Percentiles rank a stretch among this genome's conserved stretches.
phyloP scores from a whole-genome alignment of 352 stramenopile species.

The Phytophthora pseudosyringae region DNA sequence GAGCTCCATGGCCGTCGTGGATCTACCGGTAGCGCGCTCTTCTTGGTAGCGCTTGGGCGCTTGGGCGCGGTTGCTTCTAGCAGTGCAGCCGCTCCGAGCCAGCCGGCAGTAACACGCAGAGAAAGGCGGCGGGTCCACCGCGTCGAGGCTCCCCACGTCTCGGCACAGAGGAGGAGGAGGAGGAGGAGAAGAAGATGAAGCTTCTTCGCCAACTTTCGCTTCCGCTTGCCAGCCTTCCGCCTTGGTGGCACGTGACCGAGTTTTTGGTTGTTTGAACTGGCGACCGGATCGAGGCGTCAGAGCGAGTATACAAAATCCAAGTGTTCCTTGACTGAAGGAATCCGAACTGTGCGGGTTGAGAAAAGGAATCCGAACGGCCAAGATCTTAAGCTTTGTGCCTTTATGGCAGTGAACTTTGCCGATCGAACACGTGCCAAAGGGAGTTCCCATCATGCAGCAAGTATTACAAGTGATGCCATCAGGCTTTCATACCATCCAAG shows the following conservation, averaged over 20 bases:
- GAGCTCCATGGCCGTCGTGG: slow-evolving; percentile 14
- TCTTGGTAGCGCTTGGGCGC: not conserved
- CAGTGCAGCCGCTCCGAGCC: slow-evolving; percentile 17
- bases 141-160: slow-evolving; percentile 1
- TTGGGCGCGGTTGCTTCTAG: not conserved
- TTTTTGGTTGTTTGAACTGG: slow-evolving; percentile 24
- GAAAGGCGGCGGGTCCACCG: slow-evolving; percentile 22
- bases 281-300: slow-evolving; percentile 1
- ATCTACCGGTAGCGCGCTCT: slow-evolving; percentile 2
- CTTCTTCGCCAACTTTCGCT: not conserved
- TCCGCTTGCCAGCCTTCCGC: slow-evolving; percentile 4
- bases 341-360: not conserved
- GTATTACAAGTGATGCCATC: not conserved
- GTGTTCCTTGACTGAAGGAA: slow-evolving; percentile 5
- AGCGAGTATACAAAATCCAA: slow-evolving; percentile 25
- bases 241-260: slow-evolving; percentile 5
- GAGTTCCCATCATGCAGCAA: too few relatives aligned
- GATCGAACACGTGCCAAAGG: too few relatives aligned
- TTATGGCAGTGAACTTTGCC: too few relatives aligned
- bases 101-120: slow-evolving; percentile 26
- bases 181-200: not conserved
- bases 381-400: not conserved
- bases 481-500: not conserved
- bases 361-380: not conserved
- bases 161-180: not conserved